These are phyloP conservation scores for Ustilago esculenta DNA, from an alignment of 1,284 basidiomycete genomes.

Conservation along the genomic window DNA sequence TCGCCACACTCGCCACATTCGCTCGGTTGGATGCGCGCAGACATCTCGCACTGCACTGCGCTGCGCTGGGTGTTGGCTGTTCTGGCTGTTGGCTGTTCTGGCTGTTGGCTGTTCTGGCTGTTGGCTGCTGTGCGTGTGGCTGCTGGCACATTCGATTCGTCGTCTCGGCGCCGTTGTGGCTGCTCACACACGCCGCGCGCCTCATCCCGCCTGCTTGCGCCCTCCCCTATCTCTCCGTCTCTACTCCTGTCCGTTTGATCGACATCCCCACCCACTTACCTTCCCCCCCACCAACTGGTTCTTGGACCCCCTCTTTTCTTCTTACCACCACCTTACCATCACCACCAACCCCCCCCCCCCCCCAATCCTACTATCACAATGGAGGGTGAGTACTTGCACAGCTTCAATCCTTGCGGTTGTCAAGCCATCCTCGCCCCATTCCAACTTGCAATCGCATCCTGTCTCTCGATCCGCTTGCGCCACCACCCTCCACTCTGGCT, in stretches of 20 bases:
- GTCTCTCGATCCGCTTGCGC: too few species aligned
- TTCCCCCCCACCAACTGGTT: constrained; percentile 29
- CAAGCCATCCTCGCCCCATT: constrained; percentile 18
- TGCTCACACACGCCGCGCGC: constrained; percentile 5
- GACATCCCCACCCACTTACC: constrained; percentile 4
- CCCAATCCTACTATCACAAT: constrained; percentile 21
- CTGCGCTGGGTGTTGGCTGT: too few species aligned
- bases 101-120: too few species aligned
- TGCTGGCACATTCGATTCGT: constrained; percentile 4
- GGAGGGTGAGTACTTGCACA: constrained; percentile 50
- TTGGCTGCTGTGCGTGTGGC: too few species aligned
- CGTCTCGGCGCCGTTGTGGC: too few species aligned
- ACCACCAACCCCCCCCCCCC: constrained; percentile 8
- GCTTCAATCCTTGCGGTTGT: too few species aligned
- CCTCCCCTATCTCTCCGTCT: constrained; percentile 11
- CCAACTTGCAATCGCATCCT: background rate
- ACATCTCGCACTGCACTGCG: too few species aligned
- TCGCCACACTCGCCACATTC: too few species aligned
- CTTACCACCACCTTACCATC: constrained; percentile 3
- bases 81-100: too few species aligned
- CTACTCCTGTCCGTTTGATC: constrained; percentile 14
- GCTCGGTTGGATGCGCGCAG: too few species aligned
- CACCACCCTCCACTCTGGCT: too few species aligned
- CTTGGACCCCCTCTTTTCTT: background rate
- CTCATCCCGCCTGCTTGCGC: background rate